Evolutionary conservation across 257 asterid species (phyloP), one percentile per base, ranked within the genome.

Genomic region (Rhazya stricta): DNA sequence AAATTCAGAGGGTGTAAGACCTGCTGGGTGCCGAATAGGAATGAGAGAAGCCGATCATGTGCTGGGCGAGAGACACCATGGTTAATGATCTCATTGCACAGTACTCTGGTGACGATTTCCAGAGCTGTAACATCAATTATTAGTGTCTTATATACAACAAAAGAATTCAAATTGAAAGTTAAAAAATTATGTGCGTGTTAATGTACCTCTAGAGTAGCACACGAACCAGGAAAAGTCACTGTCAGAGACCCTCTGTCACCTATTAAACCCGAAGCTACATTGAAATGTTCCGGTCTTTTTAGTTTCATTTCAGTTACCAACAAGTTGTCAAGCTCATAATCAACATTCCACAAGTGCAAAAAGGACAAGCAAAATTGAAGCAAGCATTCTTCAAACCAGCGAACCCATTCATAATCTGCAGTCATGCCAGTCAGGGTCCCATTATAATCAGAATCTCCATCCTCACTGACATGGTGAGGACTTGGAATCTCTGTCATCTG

Each of bases 21-120:
- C 98, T 88, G 86, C 96, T 92, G 80, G 96, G 91, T 77, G 89
- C 85, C 60, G 94, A 85, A 83, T 85, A 90, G 61, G 91, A 88
- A 85, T 86, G 97, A 53, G 89, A 86, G 84, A 94, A 84, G 84
- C 92, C 84, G 82, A 89, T 86, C 89, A 94, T 81, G 81, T 94
- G 98, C 72, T 94, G 99, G 58, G 97, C 93, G 80, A 94, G 97
- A 84, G 99, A 89, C 80, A 94, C 96, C 97, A 94, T 92, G 29
- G 96, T 91, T 78, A 94, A 85, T 72, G 99, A 92, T 86, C 98
- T 88, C 88, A 89, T 84, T 80, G 98, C 98, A 75, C 91, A 90
- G 81, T 88, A 94, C 85, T 92, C 98, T 43, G 97, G 83, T 56
- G 99, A 90, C 76, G 92, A 88, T 86, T 88, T 94, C 99, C 98